Evolutionary conservation across 2,329 filamentous ascomycete genomes (phyloP).

Genomic region (Aphanocladium album): DNA sequence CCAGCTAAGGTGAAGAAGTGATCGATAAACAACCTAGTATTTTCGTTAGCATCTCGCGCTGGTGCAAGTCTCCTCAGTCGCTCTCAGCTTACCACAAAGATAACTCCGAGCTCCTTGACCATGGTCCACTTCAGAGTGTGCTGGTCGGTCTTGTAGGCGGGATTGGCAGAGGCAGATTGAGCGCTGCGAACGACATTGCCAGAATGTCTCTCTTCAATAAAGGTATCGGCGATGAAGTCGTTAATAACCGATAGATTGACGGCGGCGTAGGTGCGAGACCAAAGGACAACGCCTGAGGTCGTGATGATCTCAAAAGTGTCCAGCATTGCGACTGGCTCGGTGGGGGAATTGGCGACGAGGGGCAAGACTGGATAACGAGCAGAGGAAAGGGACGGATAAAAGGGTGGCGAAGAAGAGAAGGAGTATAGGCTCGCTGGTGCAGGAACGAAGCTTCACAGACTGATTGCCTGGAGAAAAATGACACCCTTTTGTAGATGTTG

Average conservation of each 20-base stretch:
- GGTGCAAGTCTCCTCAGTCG: constrained; percentile 16
- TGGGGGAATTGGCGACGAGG: constrained; percentile 7
- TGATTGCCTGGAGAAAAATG: not conserved
- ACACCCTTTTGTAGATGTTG: not conserved
- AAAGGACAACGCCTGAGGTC: constrained; percentile 92
- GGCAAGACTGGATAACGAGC: not conserved
- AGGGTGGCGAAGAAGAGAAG: not conserved
- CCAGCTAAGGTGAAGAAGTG: constrained; percentile 90
- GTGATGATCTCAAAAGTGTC: constrained; percentile 96
- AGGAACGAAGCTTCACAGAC: not conserved
- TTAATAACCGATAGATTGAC: constrained; percentile 84
- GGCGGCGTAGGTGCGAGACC: constrained; percentile 81
- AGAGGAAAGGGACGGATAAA: not conserved
- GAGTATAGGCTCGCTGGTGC: not conserved
- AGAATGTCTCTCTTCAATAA: constrained; percentile 86
- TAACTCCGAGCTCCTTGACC: constrained; percentile 85
- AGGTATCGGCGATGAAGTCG: constrained; percentile 90
- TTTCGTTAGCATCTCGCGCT: not conserved
- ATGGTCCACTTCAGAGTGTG: constrained; percentile 94
- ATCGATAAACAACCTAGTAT: constrained; percentile 86
- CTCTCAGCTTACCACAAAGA: constrained; percentile 57
- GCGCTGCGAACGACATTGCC: constrained; percentile 55
- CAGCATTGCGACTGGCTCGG: constrained; percentile 57
- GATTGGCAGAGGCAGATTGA: constrained; percentile 56
- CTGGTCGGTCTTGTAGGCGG: constrained; percentile 82